Base-by-base conservation (phyloP, 106 monocot species). In the Dendrobium officinale region DNA sequence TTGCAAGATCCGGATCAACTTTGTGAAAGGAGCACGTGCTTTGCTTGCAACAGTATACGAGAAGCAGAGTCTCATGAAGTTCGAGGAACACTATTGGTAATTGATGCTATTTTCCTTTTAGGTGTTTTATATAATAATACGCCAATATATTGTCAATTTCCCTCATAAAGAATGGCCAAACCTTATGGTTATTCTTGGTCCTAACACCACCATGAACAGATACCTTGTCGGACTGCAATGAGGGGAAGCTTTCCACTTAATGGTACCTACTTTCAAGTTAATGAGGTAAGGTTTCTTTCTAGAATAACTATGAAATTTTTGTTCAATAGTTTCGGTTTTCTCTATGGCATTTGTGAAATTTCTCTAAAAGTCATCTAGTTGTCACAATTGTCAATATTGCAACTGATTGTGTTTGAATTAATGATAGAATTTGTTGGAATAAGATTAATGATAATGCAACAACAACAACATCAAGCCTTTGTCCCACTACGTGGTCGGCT, bases 11-110 rank as follows among this genome's bases (percentile, higher is more conserved):
- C 48, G 4, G 79, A 73, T 17, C 81, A 58, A 48, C 55, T 89
- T 18, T 89, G 89, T 81, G 77, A 88, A 3, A 64, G 74, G 51
- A 55, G 6, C 13, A 83, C 85, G 17, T 89, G 92, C 78, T 89
- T 89, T 86, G 51, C 73, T 79, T 92, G 92, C 81, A 92, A 85
- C 40, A 88, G 84, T 24, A 80, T 84, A 59, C 77, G 84, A 51
- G 92, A 92, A 78, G 84, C 80, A 54, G 77, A 83, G 13, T 42
- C 83, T 79, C 87, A 89, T 54, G 84, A 40, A 55, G 86, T 91
- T 67, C 86, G 86, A 77, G 86, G 88, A 73, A 91, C 91, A 77
- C 22, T 91, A 55, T 41, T 91, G 86, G 91, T 91, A 89, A 44
- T 5, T 70, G 70, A 33, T 15, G 70, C 70, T 70, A 37, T 16